A percentile compares a stretch with the other conserved stretches of the same genome.
Evolutionary conservation across 345 rosid species (phyloP).

Genomic region (Citrus cavaleriei): DNA sequence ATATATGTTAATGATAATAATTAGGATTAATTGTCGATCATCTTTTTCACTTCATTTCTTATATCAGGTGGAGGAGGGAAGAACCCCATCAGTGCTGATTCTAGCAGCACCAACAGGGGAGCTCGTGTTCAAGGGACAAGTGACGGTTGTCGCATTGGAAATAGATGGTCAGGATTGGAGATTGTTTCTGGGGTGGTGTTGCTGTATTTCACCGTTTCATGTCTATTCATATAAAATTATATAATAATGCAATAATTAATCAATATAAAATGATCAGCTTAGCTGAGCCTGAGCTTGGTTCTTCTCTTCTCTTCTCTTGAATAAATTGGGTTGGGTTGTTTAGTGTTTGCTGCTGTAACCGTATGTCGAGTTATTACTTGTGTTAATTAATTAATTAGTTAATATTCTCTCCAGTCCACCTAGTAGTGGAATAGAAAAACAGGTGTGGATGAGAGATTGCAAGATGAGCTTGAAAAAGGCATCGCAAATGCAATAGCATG

Average conservation of each 20-base stretch:
- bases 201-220: background rate
- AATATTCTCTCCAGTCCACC: too few relatives aligned
- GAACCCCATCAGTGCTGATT: constrained; percentile 6
- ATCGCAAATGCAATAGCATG: too few relatives aligned
- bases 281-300: background rate
- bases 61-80: constrained; percentile 12
- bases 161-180: constrained; percentile 15
- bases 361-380: too few relatives aligned
- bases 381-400: too few relatives aligned
- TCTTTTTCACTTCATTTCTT: background rate
- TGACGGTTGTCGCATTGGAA: background rate
- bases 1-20: background rate
- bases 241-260: background rate
- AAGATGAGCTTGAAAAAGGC: too few relatives aligned
- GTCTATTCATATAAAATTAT: background rate
- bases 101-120: constrained; percentile 1
- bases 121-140: constrained; percentile 10
- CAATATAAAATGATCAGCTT: background rate
- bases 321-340: too few relatives aligned
- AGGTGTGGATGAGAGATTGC: too few relatives aligned
- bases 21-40: background rate
- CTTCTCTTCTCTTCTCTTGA: background rate
- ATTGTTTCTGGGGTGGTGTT: background rate
- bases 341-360: too few relatives aligned
- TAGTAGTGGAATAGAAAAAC: too few relatives aligned